Base-by-base conservation (phyloP, 78 protist species). In the Speleostelium caveatum region DNA sequence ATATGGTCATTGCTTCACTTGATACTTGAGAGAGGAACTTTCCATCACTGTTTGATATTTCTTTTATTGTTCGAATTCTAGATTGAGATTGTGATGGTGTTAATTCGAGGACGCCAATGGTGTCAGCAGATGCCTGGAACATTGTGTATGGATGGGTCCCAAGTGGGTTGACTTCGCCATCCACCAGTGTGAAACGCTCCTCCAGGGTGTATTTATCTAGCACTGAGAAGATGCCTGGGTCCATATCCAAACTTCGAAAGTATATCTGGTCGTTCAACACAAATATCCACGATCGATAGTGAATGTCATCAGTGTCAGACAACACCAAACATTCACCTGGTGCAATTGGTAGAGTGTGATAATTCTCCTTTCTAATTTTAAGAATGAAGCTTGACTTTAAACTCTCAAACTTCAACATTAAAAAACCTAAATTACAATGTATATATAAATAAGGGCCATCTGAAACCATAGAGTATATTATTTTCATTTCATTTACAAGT, bases 341-440 rank as follows among this genome's bases (percentile, higher is more conserved):
- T n/a, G n/a, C n/a, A n/a, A n/a, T n/a, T n/a, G n/a, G n/a, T n/a
- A n/a, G n/a, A 39, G 12, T 5, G 10, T 2, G 6, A 36, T 65
- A 51, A 3, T n/a, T 8, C 26, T 3, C 1, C 26, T n/a, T 49
- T 30, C 1, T n/a, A 60, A 71, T 2, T 35, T 5, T 19, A 60
- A 71, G 1, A 39, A 49, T 3, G 76, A 71, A 19, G 56, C 17
- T 19, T 17, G 6, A 14, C 14, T 49, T n/a, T n/a, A n/a, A n/a
- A n/a, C n/a, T n/a, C n/a, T n/a, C n/a, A n/a, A 66, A 67, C 2
- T 14, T n/a, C 14, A 79, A 56, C 21, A 67, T 79, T 17, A 79
- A 45, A 19, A 79, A 36, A 66, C 88, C 88, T 38, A 79, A 56
- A 56, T 79, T 55, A 67, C 88, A 79, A 39, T 79, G 88, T 32